These are phyloP conservation scores for Castanopsis chinensis DNA, from an alignment of 306 rosid genomes.

Conservation along the genomic window DNA sequence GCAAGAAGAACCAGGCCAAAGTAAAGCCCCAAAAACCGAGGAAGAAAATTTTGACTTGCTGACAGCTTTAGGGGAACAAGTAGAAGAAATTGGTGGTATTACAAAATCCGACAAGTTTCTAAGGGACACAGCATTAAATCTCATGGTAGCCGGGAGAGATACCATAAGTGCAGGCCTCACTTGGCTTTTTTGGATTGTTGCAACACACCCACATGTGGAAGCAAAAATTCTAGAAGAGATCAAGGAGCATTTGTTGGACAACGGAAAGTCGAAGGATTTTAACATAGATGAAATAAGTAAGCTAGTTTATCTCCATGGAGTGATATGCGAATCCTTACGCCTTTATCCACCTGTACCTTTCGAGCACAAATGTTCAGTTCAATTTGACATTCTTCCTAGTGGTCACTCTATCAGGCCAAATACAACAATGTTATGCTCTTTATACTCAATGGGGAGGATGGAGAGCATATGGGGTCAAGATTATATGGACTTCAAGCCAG, in stretches of 20 bases:
- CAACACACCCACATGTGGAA: slow-evolving; percentile 21
- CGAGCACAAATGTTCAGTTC: slow-evolving; percentile 9
- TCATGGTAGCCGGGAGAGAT: slow-evolving; percentile 27
- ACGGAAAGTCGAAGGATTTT: neutral
- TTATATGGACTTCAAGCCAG: slow-evolving; percentile 37
- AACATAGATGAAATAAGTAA: slow-evolving; percentile 3
- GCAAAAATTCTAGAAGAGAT: slow-evolving; percentile 30
- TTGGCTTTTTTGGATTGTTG: slow-evolving; percentile 33
- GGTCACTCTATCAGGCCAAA: slow-evolving; percentile 24
- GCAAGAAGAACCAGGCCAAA: neutral
- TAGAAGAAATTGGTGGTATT: too few relatives aligned
- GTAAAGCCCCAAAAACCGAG: neutral
- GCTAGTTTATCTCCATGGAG: slow-evolving; percentile 29
- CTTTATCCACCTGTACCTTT: slow-evolving; percentile 34
- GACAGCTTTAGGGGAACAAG: slow-evolving; percentile 8
- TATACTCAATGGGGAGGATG: slow-evolving; percentile 39
- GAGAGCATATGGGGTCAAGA: slow-evolving; percentile 34
- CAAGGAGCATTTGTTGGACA: neutral
- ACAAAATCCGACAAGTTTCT: slow-evolving; percentile 17
- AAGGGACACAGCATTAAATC: slow-evolving; percentile 20
- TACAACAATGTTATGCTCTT: neutral
- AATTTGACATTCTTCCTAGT: slow-evolving; percentile 27
- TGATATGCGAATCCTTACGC: slow-evolving; percentile 30
- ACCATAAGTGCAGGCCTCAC: slow-evolving; percentile 21
- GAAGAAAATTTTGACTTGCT: slow-evolving; percentile 13